Conservation (phyloP, 805 yeast genomes). For the Ascoidea tarda region DNA sequence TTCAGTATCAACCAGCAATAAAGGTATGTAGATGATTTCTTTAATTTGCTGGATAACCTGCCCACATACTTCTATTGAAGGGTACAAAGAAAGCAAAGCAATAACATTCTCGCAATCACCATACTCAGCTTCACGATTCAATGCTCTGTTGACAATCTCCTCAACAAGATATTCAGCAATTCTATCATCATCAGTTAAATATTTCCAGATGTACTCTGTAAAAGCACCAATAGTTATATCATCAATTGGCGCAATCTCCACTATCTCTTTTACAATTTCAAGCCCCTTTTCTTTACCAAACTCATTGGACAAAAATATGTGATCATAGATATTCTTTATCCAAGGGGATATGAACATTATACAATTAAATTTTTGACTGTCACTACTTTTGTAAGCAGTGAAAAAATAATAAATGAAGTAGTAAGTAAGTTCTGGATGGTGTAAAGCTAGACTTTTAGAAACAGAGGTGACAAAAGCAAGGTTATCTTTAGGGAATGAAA, state of each 20-base stretch:
- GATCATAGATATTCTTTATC: conserved; percentile 49
- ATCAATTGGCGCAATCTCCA: conserved; percentile 15
- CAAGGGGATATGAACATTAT: conserved; percentile 33
- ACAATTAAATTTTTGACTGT: conserved; percentile 6
- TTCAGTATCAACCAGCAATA: conserved; percentile 24
- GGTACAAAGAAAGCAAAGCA: conserved; percentile 45
- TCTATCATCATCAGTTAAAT: conserved; percentile 45
- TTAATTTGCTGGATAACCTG: conserved; percentile 44
- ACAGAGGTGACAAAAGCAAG: conserved; percentile 37
- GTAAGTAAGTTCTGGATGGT: conserved; percentile 35
- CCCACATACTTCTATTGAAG: conserved; percentile 64
- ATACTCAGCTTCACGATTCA: conserved; percentile 68
- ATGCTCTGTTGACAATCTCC: conserved; percentile 59
- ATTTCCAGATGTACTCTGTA: conserved; percentile 52
- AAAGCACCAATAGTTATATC: conserved; percentile 35
- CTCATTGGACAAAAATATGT: conserved; percentile 40
- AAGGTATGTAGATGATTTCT: conserved; percentile 34
- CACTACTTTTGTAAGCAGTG: conserved; percentile 28
- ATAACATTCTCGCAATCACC: conserved; percentile 51
- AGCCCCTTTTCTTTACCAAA: conserved; percentile 32
- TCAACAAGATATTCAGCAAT: conserved; percentile 47
- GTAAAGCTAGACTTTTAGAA: conserved; percentile 29
- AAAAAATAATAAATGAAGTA: conserved; percentile 32
- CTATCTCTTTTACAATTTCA: conserved; percentile 40
- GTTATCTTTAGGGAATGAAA: conserved; percentile 42